phyloP scores from a whole-genome alignment of 2,329 filamentous ascomycete species.

The Calonectria fujianensis region DNA sequence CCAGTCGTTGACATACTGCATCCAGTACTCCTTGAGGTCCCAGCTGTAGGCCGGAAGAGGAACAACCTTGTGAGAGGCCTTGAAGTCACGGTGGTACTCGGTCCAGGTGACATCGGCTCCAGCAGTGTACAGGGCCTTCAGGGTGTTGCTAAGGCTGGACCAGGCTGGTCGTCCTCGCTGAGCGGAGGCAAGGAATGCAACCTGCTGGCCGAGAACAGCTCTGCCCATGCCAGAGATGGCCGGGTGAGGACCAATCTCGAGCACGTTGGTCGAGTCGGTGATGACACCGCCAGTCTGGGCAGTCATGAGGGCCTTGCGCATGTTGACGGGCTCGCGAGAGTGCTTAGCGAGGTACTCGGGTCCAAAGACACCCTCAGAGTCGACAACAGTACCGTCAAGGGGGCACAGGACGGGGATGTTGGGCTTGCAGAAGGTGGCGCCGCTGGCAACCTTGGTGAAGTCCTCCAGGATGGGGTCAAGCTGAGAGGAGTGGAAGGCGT shows the following conservation, averaged over 20 bases:
- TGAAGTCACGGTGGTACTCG: conserved; percentile 57
- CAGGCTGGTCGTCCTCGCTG: conserved; percentile 41
- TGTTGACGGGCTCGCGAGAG: conserved; percentile 47
- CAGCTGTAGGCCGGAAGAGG: conserved; percentile 82
- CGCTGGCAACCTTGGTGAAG: conserved; percentile 60
- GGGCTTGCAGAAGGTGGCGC: conserved; percentile 34
- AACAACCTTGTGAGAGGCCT: conserved; percentile 63
- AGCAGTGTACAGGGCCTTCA: conserved; percentile 43
- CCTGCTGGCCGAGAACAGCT: conserved; percentile 41
- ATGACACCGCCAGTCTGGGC: conserved; percentile 34
- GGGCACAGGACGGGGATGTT: conserved; percentile 41
- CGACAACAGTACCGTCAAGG: conserved; percentile 41
- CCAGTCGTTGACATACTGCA: conserved; percentile 81
- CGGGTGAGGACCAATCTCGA: conserved; percentile 49
- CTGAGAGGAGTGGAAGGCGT: conserved; percentile 62
- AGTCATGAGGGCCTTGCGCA: conserved; percentile 34
- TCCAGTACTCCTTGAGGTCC: conserved; percentile 84
- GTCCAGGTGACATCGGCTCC: conserved; percentile 45
- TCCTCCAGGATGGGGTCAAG: conserved; percentile 66
- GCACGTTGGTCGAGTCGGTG: conserved; percentile 37
- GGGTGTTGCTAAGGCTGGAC: conserved; percentile 32
- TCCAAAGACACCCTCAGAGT: conserved; percentile 20
- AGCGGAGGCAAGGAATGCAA: conserved; percentile 42
- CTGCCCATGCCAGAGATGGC: conserved; percentile 49
- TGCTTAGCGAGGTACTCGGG: conserved; percentile 44